A percentile compares a stretch with the other conserved stretches of the same genome.
These are phyloP conservation scores for Pythium dissotocum DNA, from an alignment of 352 stramenopile genomes.

Conservation along the genomic window DNA sequence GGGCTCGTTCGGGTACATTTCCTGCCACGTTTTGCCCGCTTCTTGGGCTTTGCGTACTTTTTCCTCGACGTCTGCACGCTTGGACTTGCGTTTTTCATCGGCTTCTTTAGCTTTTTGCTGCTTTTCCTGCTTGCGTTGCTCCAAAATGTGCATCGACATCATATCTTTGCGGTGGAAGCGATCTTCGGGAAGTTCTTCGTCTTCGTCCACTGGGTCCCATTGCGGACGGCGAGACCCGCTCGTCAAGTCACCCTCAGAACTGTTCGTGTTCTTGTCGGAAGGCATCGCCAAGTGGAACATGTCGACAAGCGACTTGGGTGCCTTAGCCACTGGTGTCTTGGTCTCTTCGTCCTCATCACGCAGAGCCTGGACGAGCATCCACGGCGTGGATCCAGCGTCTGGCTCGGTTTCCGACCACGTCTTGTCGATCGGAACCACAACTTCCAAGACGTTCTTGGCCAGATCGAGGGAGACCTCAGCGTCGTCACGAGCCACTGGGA, in stretches of 20 bases:
- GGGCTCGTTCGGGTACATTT: conserved; percentile 79
- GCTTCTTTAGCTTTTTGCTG: conserved; percentile 64
- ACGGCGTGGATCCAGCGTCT: conserved; percentile 66
- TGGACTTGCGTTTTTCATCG: conserved; percentile 44
- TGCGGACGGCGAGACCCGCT: not conserved
- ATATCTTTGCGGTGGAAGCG: conserved; percentile 79
- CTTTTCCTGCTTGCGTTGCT: conserved; percentile 61
- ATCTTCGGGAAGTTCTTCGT: conserved; percentile 81
- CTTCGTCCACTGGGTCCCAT: conserved; percentile 70
- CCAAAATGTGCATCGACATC: conserved; percentile 87
- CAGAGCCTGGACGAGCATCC: conserved; percentile 61
- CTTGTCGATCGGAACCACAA: conserved; percentile 54
- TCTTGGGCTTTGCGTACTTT: conserved; percentile 52
- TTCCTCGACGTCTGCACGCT: conserved; percentile 50
- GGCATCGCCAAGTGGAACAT: conserved; percentile 63
- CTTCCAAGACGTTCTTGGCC: conserved; percentile 36
- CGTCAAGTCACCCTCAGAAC: conserved; percentile 8
- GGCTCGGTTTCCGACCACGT: conserved; percentile 39
- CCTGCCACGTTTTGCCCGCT: conserved; percentile 69
- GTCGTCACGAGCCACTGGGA: conserved; percentile 44
- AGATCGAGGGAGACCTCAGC: conserved; percentile 41
- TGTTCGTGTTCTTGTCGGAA: not conserved
- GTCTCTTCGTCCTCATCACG: conserved; percentile 30
- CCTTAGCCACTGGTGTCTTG: not conserved
- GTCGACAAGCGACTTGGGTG: conserved; percentile 58